These are phyloP conservation scores for Xylaria grammica DNA, from an alignment of 495 filamentous ascomycete genomes.

Conservation along the genomic window DNA sequence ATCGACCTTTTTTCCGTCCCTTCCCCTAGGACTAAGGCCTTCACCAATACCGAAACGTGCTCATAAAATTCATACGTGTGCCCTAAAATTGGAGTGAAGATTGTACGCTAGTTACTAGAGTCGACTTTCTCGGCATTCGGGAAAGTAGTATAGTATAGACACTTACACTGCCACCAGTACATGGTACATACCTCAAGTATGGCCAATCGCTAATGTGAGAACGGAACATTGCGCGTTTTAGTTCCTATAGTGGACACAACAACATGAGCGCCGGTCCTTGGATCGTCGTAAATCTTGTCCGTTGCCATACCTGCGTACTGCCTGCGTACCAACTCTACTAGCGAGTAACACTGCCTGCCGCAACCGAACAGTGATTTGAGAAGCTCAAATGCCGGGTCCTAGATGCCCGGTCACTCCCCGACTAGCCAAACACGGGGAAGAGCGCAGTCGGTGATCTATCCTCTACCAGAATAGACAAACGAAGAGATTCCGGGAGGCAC, in stretches of 20 bases:
- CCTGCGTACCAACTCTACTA: background rate
- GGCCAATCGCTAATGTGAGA: background rate
- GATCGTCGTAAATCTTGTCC: slow-evolving; percentile 1
- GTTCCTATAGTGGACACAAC: background rate
- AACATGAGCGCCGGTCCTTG: slow-evolving; percentile 7
- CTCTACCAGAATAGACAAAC: background rate
- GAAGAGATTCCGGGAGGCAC: background rate
- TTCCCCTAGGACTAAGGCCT: background rate
- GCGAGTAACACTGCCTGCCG: background rate
- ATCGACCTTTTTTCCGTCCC: background rate
- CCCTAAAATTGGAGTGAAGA: background rate
- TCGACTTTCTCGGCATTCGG: slow-evolving; percentile 9
- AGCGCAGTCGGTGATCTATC: slow-evolving; percentile 6
- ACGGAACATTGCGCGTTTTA: slow-evolving; percentile 10
- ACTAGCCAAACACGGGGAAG: slow-evolving; percentile 3
- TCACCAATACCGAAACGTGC: background rate
- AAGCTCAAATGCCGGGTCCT: background rate
- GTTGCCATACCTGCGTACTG: background rate
- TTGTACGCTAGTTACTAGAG: background rate
- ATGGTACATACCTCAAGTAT: background rate
- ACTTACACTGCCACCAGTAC: background rate
- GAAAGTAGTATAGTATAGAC: background rate
- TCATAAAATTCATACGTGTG: background rate
- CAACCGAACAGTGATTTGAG: slow-evolving; percentile 2
- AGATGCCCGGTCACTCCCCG: background rate